Base-by-base conservation (phyloP, 805 yeast genomes). In the Sungouiella thailandica region DNA sequence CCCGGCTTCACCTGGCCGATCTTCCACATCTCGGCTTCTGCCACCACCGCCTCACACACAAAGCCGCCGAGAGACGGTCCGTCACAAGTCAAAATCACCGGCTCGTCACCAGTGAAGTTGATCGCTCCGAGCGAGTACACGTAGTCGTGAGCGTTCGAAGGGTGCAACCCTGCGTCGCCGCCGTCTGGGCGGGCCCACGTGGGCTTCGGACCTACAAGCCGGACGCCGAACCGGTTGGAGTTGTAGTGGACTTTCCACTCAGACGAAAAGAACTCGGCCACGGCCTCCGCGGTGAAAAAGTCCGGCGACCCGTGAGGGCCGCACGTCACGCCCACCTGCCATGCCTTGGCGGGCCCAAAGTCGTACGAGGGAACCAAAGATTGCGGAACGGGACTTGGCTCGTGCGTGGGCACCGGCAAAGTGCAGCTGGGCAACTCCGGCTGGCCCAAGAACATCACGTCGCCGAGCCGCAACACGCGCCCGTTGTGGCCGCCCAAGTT, bases 291-390 rank as follows among this genome's bases (percentile, higher is more conserved):
- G 35, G 75, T 74, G 70, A 93, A 93, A 62, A 89, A 87, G 58
- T 90, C 98, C 13, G 97, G 97, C 4, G 96, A 78, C 1, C 97
- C 97, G 59, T 90, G 97, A 17, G 98, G 98, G 35, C 98, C 98
- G 58, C 94, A 81, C 8, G 96, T 87, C 29, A 89, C 96, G 50
- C 89, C 96, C 43, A 90, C 89, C 29, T 66, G 64, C 97, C 97
- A 90, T 28, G 65, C 64, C 37, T 68, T 72, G 25, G 64, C 58
- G 18, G 67, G 55, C 17, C 37, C 36, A 34, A 45, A 45, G 31
- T 39, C 43, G 46, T 77, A 74, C 6, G 57, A 41, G 7, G 94
- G 89, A 41, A 80, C 62, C 49, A 76, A 62, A 7, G 74, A 51
- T 25, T 52, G 45, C 14, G 94, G 86, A 39, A 78, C 68, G 2